Conservation (phyloP, 306 rosid species). For the Rosa chinensis region DNA sequence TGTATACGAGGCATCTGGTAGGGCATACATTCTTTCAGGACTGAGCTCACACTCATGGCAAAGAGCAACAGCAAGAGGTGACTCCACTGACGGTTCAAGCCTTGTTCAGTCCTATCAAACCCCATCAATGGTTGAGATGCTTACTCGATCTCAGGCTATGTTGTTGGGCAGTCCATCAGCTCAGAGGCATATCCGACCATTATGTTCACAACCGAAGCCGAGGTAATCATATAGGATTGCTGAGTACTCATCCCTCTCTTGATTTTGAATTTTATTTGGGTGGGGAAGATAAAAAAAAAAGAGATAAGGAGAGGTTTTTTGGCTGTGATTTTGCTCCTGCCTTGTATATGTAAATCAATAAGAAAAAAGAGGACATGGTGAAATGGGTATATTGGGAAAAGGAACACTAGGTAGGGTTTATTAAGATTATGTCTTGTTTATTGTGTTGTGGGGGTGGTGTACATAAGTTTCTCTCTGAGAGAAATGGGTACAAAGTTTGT, state of each 20-base stretch:
- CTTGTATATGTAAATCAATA: constrained; percentile 76
- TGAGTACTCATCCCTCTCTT: constrained; percentile 37
- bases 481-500: constrained; percentile 58
- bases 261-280: constrained; percentile 26
- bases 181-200: constrained; percentile 83
- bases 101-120: constrained; percentile 90
- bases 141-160: constrained; percentile 87
- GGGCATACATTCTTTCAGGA: constrained; percentile 96
- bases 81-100: constrained; percentile 86
- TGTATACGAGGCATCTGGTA: constrained; percentile 94
- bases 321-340: constrained; percentile 63
- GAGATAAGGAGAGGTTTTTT: constrained; percentile 41
- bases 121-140: constrained; percentile 97
- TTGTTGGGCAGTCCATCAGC: constrained; percentile 76
- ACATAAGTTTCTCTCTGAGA: constrained; percentile 53
- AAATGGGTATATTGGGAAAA: constrained; percentile 37
- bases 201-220: constrained; percentile 74
- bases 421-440: constrained; percentile 48
- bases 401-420: constrained; percentile 47
- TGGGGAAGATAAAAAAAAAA: constrained; percentile 41
- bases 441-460: constrained; percentile 65
- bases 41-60: constrained; percentile 99
- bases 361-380: constrained; percentile 49
- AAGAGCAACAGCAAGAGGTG: constrained; percentile 96
- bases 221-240: constrained; percentile 52